phyloP scores from a whole-genome alignment of 495 filamentous ascomycete genomes.

The Aspergillus nidulans region DNA sequence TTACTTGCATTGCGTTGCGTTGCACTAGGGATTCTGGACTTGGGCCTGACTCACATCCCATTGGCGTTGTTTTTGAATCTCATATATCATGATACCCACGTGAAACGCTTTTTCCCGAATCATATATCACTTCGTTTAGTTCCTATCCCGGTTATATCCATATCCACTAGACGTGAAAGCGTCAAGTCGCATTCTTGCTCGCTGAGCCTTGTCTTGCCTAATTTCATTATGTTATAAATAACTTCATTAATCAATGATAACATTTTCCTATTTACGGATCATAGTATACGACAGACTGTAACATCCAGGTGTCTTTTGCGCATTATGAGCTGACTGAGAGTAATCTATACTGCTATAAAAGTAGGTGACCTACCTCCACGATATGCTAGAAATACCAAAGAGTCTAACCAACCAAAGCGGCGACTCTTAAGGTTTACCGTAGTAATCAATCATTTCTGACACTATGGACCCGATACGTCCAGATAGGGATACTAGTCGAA shows the following conservation, averaged over 20 bases:
- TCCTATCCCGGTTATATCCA: not conserved
- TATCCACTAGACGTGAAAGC: too few relatives aligned
- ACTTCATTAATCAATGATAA: too few relatives aligned
- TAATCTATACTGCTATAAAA: too few relatives aligned
- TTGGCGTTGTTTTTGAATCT: not conserved
- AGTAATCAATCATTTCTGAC: not conserved
- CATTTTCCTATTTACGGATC: too few relatives aligned
- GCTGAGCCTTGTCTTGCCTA: too few relatives aligned
- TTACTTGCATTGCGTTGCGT: not conserved
- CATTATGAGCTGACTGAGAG: too few relatives aligned
- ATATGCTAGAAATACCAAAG: not conserved
- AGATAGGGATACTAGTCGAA: conserved; percentile 47
- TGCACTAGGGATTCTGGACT: not conserved
- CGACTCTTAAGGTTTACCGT: too few relatives aligned
- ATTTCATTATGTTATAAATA: too few relatives aligned
- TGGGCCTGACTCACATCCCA: not conserved
- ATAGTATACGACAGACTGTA: too few relatives aligned
- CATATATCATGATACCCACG: conserved; percentile 19
- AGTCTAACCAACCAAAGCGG: too few relatives aligned
- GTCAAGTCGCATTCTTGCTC: too few relatives aligned
- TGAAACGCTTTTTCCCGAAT: conserved; percentile 7
- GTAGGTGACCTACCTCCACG: not conserved
- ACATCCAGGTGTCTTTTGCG: too few relatives aligned
- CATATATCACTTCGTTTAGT: not conserved
- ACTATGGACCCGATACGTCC: conserved; percentile 36